A percentile compares a stretch with the other conserved stretches of the same genome.
These are phyloP conservation scores for Smittium mucronatum DNA, from an alignment of 371 early-diverging fungal species.

Conservation along the genomic window DNA sequence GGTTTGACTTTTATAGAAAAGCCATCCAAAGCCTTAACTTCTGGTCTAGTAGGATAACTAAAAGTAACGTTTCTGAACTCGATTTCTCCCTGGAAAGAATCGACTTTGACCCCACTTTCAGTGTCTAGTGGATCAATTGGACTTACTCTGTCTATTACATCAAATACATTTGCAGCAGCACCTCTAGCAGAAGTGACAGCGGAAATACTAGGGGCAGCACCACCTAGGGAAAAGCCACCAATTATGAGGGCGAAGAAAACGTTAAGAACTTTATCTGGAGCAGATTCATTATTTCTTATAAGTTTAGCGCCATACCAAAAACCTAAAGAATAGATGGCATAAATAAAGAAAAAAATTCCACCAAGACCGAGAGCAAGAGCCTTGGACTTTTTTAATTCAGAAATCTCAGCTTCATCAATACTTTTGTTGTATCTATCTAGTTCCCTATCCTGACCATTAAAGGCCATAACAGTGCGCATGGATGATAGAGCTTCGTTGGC, in stretches of 20 bases:
- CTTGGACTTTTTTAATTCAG: slow-evolving; percentile 44
- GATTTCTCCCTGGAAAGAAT: slow-evolving; percentile 34
- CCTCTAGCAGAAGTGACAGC: slow-evolving; percentile 49
- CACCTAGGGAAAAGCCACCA: slow-evolving; percentile 40
- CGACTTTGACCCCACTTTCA: slow-evolving; percentile 37
- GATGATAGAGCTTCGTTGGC: slow-evolving; percentile 76
- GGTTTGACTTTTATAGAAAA: slow-evolving; percentile 48
- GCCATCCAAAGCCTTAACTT: slow-evolving; percentile 49
- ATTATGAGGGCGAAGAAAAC: slow-evolving; percentile 60
- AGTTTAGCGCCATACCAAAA: slow-evolving; percentile 67
- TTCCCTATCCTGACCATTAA: slow-evolving; percentile 64
- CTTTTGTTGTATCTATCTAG: slow-evolving; percentile 42
- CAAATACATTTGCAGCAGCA: slow-evolving; percentile 54
- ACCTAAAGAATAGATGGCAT: slow-evolving; percentile 51
- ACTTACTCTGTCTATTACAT: slow-evolving; percentile 57
- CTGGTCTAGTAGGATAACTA: slow-evolving; percentile 58
- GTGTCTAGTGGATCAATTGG: slow-evolving; percentile 39
- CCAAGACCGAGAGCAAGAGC: slow-evolving; percentile 50
- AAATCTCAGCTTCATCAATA: slow-evolving; percentile 39
- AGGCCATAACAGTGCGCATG: slow-evolving; percentile 79
- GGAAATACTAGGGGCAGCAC: slow-evolving; percentile 47
- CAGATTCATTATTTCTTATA: slow-evolving; percentile 35
- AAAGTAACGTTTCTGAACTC: slow-evolving; percentile 57
- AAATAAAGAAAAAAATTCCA: slow-evolving; percentile 46
- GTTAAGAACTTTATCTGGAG: slow-evolving; percentile 39